Conservation (phyloP, 352 stramenopile genomes). For the Globisporangium polare region DNA sequence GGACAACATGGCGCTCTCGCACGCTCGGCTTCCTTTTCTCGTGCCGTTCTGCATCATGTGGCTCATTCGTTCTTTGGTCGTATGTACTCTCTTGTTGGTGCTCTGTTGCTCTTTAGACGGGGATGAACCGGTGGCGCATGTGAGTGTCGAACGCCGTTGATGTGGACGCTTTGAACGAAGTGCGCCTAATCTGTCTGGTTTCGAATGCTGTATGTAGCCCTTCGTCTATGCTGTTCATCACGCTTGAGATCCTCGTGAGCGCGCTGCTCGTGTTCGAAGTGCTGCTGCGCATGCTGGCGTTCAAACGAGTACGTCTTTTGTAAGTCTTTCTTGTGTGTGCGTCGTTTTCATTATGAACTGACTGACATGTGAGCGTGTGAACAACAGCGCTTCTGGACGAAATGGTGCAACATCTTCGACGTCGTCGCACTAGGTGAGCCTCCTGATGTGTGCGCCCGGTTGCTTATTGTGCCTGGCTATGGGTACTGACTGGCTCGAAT, state of each 20-base stretch:
- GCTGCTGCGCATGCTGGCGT: slow-evolving; percentile 77
- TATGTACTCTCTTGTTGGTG: too few species aligned
- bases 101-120: slow-evolving; percentile 35
- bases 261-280: slow-evolving; percentile 75
- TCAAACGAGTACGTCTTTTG: slow-evolving; percentile 50
- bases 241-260: slow-evolving; percentile 74
- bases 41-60: background rate
- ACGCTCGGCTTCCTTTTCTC: background rate
- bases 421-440: slow-evolving; percentile 59
- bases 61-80: background rate
- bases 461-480: background rate
- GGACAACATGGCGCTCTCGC: background rate
- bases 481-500: background rate
- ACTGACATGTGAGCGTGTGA: background rate
- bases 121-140: slow-evolving; percentile 74
- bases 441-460: background rate
- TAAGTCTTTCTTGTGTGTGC: background rate
- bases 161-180: background rate
- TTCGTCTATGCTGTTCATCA: slow-evolving; percentile 75
- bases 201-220: slow-evolving; percentile 29
- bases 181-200: background rate
- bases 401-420: slow-evolving; percentile 86
- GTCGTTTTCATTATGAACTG: background rate
- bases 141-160: slow-evolving; percentile 17
- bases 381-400: slow-evolving; percentile 70